Evolutionary conservation across 495 filamentous ascomycete species (phyloP), one percentile per base, ranked within the genome.

Genomic region (Ascodesmis nigricans): DNA sequence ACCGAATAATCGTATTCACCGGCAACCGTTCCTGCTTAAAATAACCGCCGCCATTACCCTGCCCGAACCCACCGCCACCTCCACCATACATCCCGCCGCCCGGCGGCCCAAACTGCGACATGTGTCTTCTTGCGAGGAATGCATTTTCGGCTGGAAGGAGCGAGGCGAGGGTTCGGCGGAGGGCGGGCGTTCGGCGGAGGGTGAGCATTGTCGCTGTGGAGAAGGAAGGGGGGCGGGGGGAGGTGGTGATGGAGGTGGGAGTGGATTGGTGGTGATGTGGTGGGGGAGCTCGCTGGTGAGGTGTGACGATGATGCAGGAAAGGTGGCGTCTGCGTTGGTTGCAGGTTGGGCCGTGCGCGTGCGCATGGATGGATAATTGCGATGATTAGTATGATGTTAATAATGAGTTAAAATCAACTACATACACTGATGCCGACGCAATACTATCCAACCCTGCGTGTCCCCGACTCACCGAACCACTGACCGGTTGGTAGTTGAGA

Each of bases 1-100:
- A 51, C 49, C 83, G 80, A 42, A 97, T 65, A 44, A 97, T 64
- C 16, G 90, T 95, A 59, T 95, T 97, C 36, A 82, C 75, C 15
- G 87, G 87, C 17, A 91, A 62, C 10, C 64, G 54, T 30, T 63
- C 55, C 22, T 66, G 65, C 46, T 66, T 67, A 43, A 72, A 66
- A 53, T 74, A 75, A 15, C 21, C 16, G 6, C 25, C 24, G 6
- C 31, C 24, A 29, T 11, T 30, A 16, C 29, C 22, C 4, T 26
- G 33, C 10, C 11, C 35, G 27, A 39, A 39, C 29, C 33, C 15
- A 13, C 18, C 10, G 15, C 20, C 29, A 25, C 18, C 29, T 17
- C 28, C 10, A 14, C 13, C 10, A 11, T 5, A 31, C n/a, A 7
- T 11, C 5, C 5, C 28, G 17, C 13, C 17, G 28, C 13, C 28